A percentile compares a stretch with the other conserved stretches of the same genome.
phyloP scores from a whole-genome alignment of 352 stramenopile species.

The Phytophthora tentaculata region DNA sequence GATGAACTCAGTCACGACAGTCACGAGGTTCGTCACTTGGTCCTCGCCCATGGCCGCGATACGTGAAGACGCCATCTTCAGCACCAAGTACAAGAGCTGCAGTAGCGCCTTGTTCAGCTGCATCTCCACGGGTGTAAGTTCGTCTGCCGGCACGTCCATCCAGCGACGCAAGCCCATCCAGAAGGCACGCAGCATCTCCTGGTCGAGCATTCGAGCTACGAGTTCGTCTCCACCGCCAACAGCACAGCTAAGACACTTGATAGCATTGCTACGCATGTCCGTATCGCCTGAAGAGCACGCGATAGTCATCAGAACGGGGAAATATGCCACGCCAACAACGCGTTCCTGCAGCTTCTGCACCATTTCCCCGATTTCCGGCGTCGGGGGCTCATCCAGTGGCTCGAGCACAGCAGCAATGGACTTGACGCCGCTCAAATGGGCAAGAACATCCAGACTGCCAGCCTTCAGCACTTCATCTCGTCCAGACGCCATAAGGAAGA shows the following conservation, averaged over 20 bases:
- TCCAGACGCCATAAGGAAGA: conserved; percentile 74
- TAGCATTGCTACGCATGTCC: conserved; percentile 58
- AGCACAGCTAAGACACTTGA: conserved; percentile 75
- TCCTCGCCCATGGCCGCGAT: conserved; percentile 59
- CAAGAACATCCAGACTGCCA: conserved; percentile 64
- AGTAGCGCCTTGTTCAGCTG: conserved; percentile 58
- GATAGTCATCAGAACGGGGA: conserved; percentile 68
- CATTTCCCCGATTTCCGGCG: conserved; percentile 50
- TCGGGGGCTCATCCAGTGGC: conserved; percentile 46
- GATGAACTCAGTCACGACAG: conserved; percentile 75
- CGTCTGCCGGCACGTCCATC: conserved; percentile 54
- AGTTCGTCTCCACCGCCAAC: conserved; percentile 64
- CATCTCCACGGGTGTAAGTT: conserved; percentile 38
- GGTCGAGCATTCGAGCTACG: conserved; percentile 68
- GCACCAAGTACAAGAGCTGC: conserved; percentile 69
- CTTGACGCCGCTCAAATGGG: conserved; percentile 56
- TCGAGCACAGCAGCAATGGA: conserved; percentile 55
- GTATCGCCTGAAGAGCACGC: conserved; percentile 53
- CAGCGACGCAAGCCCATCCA: conserved; percentile 66
- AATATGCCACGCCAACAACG: conserved; percentile 65
- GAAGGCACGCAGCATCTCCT: conserved; percentile 75
- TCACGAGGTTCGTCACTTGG: conserved; percentile 69
- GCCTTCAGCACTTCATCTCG: conserved; percentile 55
- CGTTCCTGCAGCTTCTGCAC: conserved; percentile 67
- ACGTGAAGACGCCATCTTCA: conserved; percentile 65